Evolutionary conservation across 148 eudicot genomes (phyloP), one percentile per base, ranked within the genome.

Genomic region (Chenopodium berlandieri): DNA sequence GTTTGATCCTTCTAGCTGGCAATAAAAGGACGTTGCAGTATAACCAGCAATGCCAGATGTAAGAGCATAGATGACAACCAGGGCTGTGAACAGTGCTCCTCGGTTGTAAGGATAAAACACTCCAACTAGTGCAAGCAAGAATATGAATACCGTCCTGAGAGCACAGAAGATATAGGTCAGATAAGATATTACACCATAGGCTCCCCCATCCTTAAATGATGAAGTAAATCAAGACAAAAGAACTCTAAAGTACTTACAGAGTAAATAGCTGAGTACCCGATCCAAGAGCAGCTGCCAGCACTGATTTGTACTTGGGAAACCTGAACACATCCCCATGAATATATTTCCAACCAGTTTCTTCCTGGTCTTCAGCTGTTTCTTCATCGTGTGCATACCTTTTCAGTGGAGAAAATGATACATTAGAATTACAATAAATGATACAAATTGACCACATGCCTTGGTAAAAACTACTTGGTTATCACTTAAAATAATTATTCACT

Each of bases 261-360:
- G 93, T 84, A 80, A 92, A 91, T 47, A 92, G 86, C 90, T 92
- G 97, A n/a, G 93, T 86, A 48, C 97, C 97, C 76, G 91, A 88
- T 64, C 97, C 97, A 86, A 92, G 88, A 73, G 92, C 88, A n/a
- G 97, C 97, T 81, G 97, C 91, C 50, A 92, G 82, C 73, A 92
- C 70, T 10, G 97, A 91, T 84, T 91, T 91, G 88, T 84, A 84
- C 80, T 91, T 88, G 0, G 97, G 97, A 69, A 84, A 92, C 84
- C 97, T 89, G 82, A 92, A 92, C 30, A 91, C 97, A 85, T 92
- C 94, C 71, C 97, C 94, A 79, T 92, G 97, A 69, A 92, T 92
- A 79, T 91, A 92, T 82, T 92, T 92, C 97, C 97, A 92, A 31
- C 97, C 97, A 77, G 91, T 89, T 90, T 92, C 97, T 89, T 92